Evolutionary conservation across 305 asterid genomes (phyloP).

Genomic region (Euphrasia arctica): DNA sequence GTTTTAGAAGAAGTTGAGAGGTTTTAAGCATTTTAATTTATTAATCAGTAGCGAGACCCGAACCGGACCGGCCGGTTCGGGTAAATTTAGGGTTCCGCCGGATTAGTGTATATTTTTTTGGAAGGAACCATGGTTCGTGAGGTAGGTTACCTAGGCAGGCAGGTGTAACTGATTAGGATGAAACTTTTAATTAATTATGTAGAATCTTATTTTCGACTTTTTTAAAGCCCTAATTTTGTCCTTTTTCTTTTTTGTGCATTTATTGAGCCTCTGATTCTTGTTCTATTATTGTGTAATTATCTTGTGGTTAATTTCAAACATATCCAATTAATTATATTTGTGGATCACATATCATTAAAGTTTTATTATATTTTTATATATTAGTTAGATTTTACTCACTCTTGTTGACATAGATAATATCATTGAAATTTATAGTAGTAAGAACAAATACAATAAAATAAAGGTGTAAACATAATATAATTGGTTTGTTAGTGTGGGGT

Average conservation of each 20-base stretch:
- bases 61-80: slow-evolving; percentile 48
- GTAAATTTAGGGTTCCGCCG: slow-evolving; percentile 25
- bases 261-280: too few relatives aligned
- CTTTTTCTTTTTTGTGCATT: not conserved
- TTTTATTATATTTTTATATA: too few relatives aligned
- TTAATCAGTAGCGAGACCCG: slow-evolving; percentile 24
- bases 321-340: too few relatives aligned
- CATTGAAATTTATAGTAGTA: too few relatives aligned
- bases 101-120: slow-evolving; percentile 40
- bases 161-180: slow-evolving; percentile 45
- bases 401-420: too few relatives aligned
- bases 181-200: slow-evolving; percentile 35
- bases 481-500: not conserved
- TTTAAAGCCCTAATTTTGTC: slow-evolving; percentile 24
- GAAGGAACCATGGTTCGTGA: slow-evolving; percentile 32
- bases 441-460: too few relatives aligned
- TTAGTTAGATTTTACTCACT: too few relatives aligned
- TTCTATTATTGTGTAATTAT: too few relatives aligned
- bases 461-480: too few relatives aligned
- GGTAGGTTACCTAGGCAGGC: slow-evolving; percentile 31
- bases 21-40: not conserved
- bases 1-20: slow-evolving; percentile 8
- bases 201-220: slow-evolving; percentile 36
- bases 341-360: too few relatives aligned
- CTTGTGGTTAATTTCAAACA: too few relatives aligned